These are phyloP conservation scores for Coprinopsis sp. DNA, from an alignment of 768 basidiomycete genomes.

Conservation along the genomic window DNA sequence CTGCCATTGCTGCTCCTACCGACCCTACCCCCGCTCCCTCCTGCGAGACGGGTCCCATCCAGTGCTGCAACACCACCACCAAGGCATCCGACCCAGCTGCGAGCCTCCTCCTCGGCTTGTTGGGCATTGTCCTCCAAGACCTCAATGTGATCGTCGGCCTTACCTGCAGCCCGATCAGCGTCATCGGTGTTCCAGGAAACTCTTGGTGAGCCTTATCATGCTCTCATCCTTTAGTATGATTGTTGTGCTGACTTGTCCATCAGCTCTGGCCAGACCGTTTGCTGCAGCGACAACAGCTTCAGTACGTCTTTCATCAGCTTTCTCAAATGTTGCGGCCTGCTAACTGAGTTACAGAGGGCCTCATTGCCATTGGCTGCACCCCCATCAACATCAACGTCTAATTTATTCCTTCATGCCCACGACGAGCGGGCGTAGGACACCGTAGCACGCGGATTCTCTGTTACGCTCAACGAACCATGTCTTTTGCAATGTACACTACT, in stretches of 20 bases:
- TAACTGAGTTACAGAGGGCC: constrained; percentile 4
- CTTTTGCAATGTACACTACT: too few species aligned
- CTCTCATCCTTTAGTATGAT: too few species aligned
- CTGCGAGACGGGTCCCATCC: constrained; percentile 3
- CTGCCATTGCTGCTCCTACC: neutral
- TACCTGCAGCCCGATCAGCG: constrained; percentile 24
- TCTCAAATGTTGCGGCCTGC: neutral
- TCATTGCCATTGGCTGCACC: constrained; percentile 17
- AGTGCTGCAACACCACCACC: constrained; percentile 4
- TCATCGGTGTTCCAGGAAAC: constrained; percentile 17
- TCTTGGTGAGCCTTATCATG: constrained; percentile 16
- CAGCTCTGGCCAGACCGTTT: constrained; percentile 25
- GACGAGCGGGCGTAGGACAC: too few species aligned
- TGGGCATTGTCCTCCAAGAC: constrained; percentile 20
- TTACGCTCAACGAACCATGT: too few species aligned
- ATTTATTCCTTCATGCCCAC: too few species aligned
- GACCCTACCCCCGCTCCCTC: neutral
- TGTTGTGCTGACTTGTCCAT: too few species aligned
- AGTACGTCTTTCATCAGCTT: constrained; percentile 14
- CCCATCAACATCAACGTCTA: constrained; percentile 21
- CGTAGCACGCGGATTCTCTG: too few species aligned
- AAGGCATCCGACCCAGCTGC: constrained; percentile 7
- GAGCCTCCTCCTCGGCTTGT: constrained; percentile 15
- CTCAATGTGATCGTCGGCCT: constrained; percentile 22
- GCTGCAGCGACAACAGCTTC: constrained; percentile 25